phyloP scores from a whole-genome alignment of 73 alveolate genomes.

The Paramecium bursaria region DNA sequence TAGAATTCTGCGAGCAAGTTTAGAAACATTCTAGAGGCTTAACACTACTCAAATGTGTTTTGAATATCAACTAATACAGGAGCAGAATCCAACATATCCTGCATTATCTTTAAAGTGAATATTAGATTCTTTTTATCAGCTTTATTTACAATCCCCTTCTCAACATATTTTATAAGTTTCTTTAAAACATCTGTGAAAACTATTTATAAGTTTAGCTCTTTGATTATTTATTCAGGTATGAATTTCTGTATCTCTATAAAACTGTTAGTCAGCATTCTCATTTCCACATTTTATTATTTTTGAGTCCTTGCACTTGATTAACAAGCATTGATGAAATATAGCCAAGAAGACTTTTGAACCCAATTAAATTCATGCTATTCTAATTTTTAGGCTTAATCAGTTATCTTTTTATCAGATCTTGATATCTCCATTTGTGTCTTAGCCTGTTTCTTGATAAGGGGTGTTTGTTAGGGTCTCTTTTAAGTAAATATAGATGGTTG shows the following conservation, averaged over 20 bases:
- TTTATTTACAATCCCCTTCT: conserved; percentile 44
- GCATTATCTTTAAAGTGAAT: conserved; percentile 54
- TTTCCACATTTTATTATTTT: conserved; percentile 44
- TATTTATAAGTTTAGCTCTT: conserved; percentile 35
- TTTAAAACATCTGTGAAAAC: conserved; percentile 51
- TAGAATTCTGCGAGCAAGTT: conserved; percentile 63
- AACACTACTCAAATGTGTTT: conserved; percentile 43
- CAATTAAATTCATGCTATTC: conserved; percentile 10
- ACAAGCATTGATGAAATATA: conserved; percentile 37
- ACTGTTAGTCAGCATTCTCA: conserved; percentile 55
- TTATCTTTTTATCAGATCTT: conserved; percentile 19
- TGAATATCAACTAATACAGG: conserved; percentile 56
- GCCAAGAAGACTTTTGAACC: conserved; percentile 54
- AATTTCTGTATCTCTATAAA: conserved; percentile 55
- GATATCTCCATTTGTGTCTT: not conserved
- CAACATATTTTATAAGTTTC: conserved; percentile 40
- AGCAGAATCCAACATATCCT: conserved; percentile 64
- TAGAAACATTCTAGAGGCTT: conserved; percentile 65
- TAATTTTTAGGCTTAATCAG: conserved; percentile 27
- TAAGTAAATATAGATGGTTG: conserved; percentile 17
- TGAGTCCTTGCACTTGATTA: not conserved
- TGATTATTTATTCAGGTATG: conserved; percentile 54
- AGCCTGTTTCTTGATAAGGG: not conserved
- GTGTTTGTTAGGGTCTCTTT: conserved; percentile 4
- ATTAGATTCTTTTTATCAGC: conserved; percentile 61